Conservation (phyloP, 768 basidiomycete genomes). For the Lactifluus piperatus region DNA sequence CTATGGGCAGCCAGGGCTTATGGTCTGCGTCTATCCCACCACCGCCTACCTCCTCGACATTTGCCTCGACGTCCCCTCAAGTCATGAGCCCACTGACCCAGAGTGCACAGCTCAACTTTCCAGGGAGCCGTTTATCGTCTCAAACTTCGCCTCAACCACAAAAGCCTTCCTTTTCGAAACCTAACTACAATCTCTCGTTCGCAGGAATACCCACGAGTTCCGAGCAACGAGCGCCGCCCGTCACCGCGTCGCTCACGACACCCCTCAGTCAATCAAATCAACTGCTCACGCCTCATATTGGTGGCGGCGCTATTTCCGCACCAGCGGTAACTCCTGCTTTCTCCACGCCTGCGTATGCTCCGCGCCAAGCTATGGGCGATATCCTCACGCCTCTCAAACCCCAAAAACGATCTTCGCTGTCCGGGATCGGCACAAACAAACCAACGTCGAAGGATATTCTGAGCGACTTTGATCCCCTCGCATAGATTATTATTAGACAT, state of each 20-base stretch:
- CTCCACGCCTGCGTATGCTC: slow-evolving; percentile 27
- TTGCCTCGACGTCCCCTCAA: slow-evolving; percentile 9
- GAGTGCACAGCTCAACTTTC: slow-evolving; percentile 19
- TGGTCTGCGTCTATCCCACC: background rate
- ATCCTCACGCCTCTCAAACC: slow-evolving; percentile 60
- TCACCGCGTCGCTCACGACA: slow-evolving; percentile 14
- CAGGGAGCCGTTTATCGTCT: slow-evolving; percentile 7
- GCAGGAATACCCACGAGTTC: slow-evolving; percentile 19
- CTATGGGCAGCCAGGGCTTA: slow-evolving; percentile 17
- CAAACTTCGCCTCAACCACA: slow-evolving; percentile 17
- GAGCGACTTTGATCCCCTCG: slow-evolving; percentile 78
- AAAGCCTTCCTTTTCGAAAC: slow-evolving; percentile 27
- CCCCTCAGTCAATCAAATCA: slow-evolving; percentile 18
- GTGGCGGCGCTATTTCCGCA: background rate
- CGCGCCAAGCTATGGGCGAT: slow-evolving; percentile 35
- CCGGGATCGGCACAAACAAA: slow-evolving; percentile 31
- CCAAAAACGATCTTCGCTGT: slow-evolving; percentile 38
- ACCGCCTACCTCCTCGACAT: slow-evolving; percentile 21
- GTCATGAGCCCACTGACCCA: slow-evolving; percentile 20
- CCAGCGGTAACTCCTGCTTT: slow-evolving; percentile 24
- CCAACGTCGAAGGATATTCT: slow-evolving; percentile 57
- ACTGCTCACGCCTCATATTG: background rate
- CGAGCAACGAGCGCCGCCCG: background rate
- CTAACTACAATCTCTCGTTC: slow-evolving; percentile 53
- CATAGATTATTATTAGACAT: slow-evolving; percentile 27